phyloP scores from a whole-genome alignment of 108 stramenopile genomes.

The Mediolabrus comicus region DNA sequence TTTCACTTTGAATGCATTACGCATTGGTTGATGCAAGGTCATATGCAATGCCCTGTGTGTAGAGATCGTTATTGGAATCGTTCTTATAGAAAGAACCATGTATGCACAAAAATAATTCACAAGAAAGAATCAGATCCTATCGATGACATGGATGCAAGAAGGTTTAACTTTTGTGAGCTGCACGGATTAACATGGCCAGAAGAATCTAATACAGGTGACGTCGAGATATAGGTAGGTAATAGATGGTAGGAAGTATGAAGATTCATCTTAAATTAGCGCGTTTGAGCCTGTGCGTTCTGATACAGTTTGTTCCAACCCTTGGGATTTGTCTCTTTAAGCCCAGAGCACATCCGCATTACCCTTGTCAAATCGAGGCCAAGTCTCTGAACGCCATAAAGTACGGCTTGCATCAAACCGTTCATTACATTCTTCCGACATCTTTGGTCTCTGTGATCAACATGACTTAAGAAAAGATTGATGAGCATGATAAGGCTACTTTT shows the following conservation, averaged over 20 bases:
- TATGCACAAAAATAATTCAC: neutral
- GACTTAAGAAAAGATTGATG: conserved; percentile 43
- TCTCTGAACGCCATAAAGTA: conserved; percentile 41
- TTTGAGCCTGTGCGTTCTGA: conserved; percentile 12
- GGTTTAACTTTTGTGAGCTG: neutral
- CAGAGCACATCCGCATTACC: conserved; percentile 34
- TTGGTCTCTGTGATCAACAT: conserved; percentile 53
- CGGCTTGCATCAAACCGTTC: conserved; percentile 45
- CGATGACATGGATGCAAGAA: neutral
- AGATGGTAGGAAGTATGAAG: no score
- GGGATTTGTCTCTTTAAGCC: conserved; percentile 44
- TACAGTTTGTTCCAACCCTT: conserved; percentile 37
- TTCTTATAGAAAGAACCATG: neutral
- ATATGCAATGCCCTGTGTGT: neutral
- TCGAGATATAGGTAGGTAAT: no score
- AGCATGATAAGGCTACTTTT: conserved; percentile 34
- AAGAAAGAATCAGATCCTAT: neutral
- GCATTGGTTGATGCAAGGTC: neutral
- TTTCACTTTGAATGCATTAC: neutral
- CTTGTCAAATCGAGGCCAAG: conserved; percentile 34
- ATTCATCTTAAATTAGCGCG: no score
- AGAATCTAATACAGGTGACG: no score
- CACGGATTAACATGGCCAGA: neutral
- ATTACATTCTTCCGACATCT: conserved; percentile 48
- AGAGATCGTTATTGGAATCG: neutral